phyloP scores from a whole-genome alignment of 208 protist genomes.

The Crithidia bombi region DNA sequence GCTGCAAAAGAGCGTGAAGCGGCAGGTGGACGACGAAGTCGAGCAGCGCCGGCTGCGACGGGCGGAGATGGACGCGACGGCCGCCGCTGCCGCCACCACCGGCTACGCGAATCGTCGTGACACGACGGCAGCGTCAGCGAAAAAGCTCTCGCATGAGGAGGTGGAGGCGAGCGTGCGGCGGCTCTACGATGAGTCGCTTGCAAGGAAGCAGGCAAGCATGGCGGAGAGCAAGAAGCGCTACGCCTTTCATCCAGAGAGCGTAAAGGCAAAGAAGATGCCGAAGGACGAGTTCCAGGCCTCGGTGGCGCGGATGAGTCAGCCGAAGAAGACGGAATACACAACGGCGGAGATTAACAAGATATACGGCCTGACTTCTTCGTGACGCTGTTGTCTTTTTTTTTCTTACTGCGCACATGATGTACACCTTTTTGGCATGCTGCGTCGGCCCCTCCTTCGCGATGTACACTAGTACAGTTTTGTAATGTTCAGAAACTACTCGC shows the following conservation, averaged over 20 bases:
- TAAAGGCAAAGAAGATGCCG: conserved; percentile 51
- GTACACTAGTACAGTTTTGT: background rate
- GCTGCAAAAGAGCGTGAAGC: conserved; percentile 71
- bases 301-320: conserved; percentile 63
- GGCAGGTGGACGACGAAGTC: conserved; percentile 86
- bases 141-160: conserved; percentile 36
- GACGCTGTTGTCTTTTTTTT: background rate
- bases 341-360: conserved; percentile 86
- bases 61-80: conserved; percentile 43
- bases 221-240: conserved; percentile 68
- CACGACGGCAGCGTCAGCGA: background rate
- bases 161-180: conserved; percentile 57
- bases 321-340: conserved; percentile 83
- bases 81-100: conserved; percentile 12
- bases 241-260: conserved; percentile 48
- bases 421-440: background rate
- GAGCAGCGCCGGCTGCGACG: conserved; percentile 44
- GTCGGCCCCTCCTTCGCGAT: background rate
- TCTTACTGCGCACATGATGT: conserved; percentile 11
- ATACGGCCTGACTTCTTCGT: conserved; percentile 81
- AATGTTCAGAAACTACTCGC: background rate
- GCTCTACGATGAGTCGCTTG: conserved; percentile 76
- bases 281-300: conserved; percentile 67
- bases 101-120: conserved; percentile 1
- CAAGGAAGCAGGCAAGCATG: conserved; percentile 59